phyloP scores from a whole-genome alignment of 148 eudicot species.

The Mesembryanthemum crystallinum region DNA sequence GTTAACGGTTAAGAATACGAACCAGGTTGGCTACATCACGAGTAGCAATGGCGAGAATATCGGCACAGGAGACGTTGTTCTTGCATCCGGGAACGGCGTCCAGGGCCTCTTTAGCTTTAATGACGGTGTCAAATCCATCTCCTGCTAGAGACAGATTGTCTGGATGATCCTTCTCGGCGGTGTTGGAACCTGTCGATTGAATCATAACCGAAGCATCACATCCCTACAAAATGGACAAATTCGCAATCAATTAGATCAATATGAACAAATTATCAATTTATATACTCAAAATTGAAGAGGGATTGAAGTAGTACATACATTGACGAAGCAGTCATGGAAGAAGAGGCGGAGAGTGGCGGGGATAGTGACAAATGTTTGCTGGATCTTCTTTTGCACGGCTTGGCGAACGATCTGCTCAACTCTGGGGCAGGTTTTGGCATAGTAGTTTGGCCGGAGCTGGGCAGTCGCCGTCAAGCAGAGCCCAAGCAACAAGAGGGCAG shows the following conservation, averaged over 20 bases:
- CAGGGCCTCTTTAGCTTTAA: slow-evolving; percentile 71
- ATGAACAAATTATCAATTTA: too few relatives aligned
- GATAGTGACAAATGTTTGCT: slow-evolving; percentile 67
- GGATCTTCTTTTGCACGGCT: slow-evolving; percentile 49
- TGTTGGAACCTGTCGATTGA: slow-evolving; percentile 43
- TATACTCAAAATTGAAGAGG: too few relatives aligned
- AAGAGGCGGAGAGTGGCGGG: slow-evolving; percentile 79
- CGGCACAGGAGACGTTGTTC: slow-evolving; percentile 79
- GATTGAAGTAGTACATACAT: slow-evolving; percentile 38
- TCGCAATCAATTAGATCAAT: not conserved
- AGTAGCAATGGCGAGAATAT: slow-evolving; percentile 76
- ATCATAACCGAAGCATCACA: slow-evolving; percentile 81
- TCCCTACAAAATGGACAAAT: slow-evolving; percentile 34
- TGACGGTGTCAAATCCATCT: slow-evolving; percentile 80
- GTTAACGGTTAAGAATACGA: not conserved
- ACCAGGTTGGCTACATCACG: slow-evolving; percentile 69
- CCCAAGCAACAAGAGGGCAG: slow-evolving; percentile 29
- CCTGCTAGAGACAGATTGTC: slow-evolving; percentile 78
- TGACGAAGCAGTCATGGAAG: slow-evolving; percentile 79
- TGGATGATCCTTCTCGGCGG: slow-evolving; percentile 70
- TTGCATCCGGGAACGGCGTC: slow-evolving; percentile 55
- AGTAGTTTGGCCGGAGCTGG: slow-evolving; percentile 51
- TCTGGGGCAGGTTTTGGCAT: slow-evolving; percentile 58
- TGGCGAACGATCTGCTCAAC: slow-evolving; percentile 61
- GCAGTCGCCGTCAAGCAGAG: slow-evolving; percentile 36